Evolutionary conservation across 1,139 yeast species (phyloP), one percentile per base, ranked within the genome.

Genomic region (Debaryomycetaceae sp.): DNA sequence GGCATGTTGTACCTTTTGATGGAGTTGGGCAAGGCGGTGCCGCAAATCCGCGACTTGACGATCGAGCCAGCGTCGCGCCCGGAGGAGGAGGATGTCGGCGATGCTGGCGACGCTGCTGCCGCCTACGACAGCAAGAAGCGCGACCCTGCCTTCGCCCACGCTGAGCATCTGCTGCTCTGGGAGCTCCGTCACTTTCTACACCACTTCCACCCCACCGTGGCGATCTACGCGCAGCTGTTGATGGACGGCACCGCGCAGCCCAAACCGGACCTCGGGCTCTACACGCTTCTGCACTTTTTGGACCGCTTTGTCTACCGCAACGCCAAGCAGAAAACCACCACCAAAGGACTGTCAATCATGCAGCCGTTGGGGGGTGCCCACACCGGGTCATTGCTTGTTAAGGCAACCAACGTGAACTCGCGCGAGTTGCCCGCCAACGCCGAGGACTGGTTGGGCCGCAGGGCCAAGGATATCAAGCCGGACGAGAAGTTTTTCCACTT

Each of bases 221-320:
- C 84, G 27, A 68, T 84, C 13, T 91, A 88, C 49, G 95, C 96
- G 1, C 64, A 72, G 27, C 75, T 83, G 4, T 65, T 82, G 32
- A 45, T 77, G 15, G 65, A 61, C 13, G 75, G 72, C 5, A 49
- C 54, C 12, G 42, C 51, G 8, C 75, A 72, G 34, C 64, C 71
- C 23, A 65, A 68, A 34, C 99, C 98, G 7, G 97, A 91, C 56
- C 65, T 91, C 37, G 95, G 95, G 3, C 71, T 93, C 40, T 91
- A 80, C 58, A 80, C 96, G 0, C 66, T 91, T 42, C 68, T 86
- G 17, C 97, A 89, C 57, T 91, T 91, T 73, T 71, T 91, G 62
- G 96, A 91, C 58, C 76, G 95, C 56, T 91, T 93, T 62, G 96
- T 93, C 23, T 91, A 91, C 64, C 83, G 85, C 60, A 88, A 88